A percentile compares a stretch with the other conserved stretches of the same genome.
Conservation (phyloP, 2,329 filamentous ascomycete species). For the Xylariaceae sp. region DNA sequence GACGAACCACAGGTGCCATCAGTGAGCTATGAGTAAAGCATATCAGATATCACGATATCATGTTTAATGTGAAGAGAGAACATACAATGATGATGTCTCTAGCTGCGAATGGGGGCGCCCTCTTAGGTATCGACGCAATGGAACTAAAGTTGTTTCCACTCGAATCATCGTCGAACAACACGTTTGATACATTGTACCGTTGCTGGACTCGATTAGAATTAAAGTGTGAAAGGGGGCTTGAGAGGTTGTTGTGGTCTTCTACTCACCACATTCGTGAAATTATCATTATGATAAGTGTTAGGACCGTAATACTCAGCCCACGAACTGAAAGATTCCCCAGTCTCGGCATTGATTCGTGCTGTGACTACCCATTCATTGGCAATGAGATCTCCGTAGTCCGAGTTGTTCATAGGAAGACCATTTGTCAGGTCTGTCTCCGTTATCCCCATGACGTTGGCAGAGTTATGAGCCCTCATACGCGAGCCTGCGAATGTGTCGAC, state of each 20-base stretch:
- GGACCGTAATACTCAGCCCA: slow-evolving; percentile 22
- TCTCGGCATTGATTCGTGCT: slow-evolving; percentile 20
- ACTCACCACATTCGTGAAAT: slow-evolving; percentile 17
- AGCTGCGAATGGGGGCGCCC: not conserved
- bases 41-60: not conserved
- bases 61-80: not conserved
- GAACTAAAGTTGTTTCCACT: not conserved
- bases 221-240: no score
- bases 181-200: not conserved
- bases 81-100: not conserved
- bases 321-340: slow-evolving; percentile 16
- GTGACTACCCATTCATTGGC: slow-evolving; percentile 22
- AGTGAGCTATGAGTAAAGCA: slow-evolving; percentile 15
- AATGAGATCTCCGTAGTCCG: slow-evolving; percentile 5
- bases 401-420: not conserved
- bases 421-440: slow-evolving; percentile 10
- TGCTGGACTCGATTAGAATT: not conserved
- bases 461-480: slow-evolving; percentile 16
- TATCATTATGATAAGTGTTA: slow-evolving; percentile 9
- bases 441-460: slow-evolving; percentile 17
- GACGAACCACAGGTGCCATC: slow-evolving; percentile 31
- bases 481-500: slow-evolving; percentile 20
- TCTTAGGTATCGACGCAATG: not conserved
- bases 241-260: not conserved
- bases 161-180: not conserved